Conservation (phyloP, 1,284 basidiomycete species). For the Trichosporon ovoides region DNA sequence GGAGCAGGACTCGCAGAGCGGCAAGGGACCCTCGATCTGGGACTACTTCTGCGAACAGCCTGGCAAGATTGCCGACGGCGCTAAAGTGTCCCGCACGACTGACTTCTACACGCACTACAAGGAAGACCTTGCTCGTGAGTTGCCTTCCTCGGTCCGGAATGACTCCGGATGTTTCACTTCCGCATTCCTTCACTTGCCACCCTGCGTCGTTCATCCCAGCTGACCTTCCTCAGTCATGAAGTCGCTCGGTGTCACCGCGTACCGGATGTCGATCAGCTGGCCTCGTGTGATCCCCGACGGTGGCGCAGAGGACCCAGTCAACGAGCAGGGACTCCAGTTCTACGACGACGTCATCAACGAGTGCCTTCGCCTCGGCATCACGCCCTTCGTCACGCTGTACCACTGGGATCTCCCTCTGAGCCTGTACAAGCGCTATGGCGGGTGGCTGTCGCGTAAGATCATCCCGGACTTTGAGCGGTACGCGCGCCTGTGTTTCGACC, state of each 20-base stretch:
- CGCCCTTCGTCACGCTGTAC: constrained; percentile 68
- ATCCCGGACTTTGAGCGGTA: constrained; percentile 62
- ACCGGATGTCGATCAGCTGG: constrained; percentile 70
- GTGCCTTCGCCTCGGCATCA: constrained; percentile 54
- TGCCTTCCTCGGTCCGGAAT: not conserved
- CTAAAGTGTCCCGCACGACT: constrained; percentile 63
- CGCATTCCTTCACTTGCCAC: not conserved
- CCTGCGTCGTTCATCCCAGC: not conserved
- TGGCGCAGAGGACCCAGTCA: constrained; percentile 64
- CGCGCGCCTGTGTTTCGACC: constrained; percentile 64
- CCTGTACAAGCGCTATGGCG: constrained; percentile 65
- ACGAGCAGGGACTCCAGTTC: constrained; percentile 58
- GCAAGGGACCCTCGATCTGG: constrained; percentile 58
- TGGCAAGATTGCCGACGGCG: constrained; percentile 62
- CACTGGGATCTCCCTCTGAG: constrained; percentile 72
- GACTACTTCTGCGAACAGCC: constrained; percentile 64
- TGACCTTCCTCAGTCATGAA: constrained; percentile 52
- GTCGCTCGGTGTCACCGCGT: constrained; percentile 57
- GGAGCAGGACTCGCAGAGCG: constrained; percentile 27
- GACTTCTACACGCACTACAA: constrained; percentile 65
- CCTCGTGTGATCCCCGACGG: constrained; percentile 62
- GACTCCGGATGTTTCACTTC: not conserved
- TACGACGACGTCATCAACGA: constrained; percentile 26
- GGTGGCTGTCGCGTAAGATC: constrained; percentile 59
- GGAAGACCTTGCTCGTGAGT: constrained; percentile 58